These are phyloP conservation scores for Curvularia verruculosa DNA, from an alignment of 2,329 filamentous ascomycete species.

Conservation along the genomic window DNA sequence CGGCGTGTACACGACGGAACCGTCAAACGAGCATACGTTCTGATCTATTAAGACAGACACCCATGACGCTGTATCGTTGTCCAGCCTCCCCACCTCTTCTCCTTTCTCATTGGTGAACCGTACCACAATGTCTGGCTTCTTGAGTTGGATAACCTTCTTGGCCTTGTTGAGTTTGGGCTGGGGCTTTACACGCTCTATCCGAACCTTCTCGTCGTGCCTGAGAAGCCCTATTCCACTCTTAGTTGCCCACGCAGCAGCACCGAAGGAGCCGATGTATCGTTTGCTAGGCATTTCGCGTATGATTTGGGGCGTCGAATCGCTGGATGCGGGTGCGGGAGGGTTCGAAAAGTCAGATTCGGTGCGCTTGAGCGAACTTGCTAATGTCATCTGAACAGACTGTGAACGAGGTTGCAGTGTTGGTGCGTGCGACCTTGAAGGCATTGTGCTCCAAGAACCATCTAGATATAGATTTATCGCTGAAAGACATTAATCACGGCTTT, in stretches of 20 bases:
- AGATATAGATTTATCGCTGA: constrained; percentile 68
- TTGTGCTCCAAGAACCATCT: constrained; percentile 65
- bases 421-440: constrained; percentile 19
- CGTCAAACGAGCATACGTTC: constrained; percentile 84
- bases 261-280: constrained; percentile 89
- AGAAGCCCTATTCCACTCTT: constrained; percentile 77
- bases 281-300: constrained; percentile 58
- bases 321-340: constrained; percentile 31
- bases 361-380: constrained; percentile 32
- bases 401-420: constrained; percentile 27
- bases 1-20: constrained; percentile 85
- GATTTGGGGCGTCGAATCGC: constrained; percentile 24
- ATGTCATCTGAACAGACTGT: constrained; percentile 29
- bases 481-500: constrained; percentile 16
- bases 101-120: constrained; percentile 83
- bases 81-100: constrained; percentile 82
- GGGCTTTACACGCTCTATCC: constrained; percentile 83
- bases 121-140: constrained; percentile 83
- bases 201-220: constrained; percentile 80
- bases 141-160: constrained; percentile 60
- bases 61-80: constrained; percentile 88
- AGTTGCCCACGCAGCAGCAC: constrained; percentile 90
- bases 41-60: constrained; percentile 92
- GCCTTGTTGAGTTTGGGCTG: constrained; percentile 56
- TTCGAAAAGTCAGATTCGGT: constrained; percentile 35